Percentiles rank a stretch among this genome's conserved stretches.
Evolutionary conservation across 2,329 filamentous ascomycete species (phyloP).

Genomic region (Trichoderma cornu-damae): DNA sequence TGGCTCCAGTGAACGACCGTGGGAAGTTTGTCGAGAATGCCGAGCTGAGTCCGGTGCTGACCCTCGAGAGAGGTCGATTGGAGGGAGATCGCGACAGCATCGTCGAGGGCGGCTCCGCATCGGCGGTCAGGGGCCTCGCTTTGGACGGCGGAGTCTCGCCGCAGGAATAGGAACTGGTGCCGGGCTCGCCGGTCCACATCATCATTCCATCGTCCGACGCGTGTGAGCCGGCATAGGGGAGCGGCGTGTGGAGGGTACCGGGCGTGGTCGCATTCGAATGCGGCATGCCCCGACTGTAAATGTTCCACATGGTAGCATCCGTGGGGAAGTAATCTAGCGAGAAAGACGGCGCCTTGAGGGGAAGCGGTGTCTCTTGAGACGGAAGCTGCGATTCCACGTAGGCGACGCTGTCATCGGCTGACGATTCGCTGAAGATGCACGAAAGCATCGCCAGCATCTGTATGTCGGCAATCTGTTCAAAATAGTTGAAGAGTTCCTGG

Average conservation of each 20-base stretch:
- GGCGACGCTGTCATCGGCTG: conserved; percentile 50
- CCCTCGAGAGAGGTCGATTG: conserved; percentile 47
- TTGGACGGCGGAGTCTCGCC: conserved; percentile 57
- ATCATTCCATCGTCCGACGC: conserved; percentile 48
- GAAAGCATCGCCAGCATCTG: conserved; percentile 70
- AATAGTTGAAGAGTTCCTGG: conserved; percentile 57
- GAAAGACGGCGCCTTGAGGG: conserved; percentile 61
- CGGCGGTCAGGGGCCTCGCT: conserved; percentile 41
- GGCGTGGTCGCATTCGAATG: conserved; percentile 55
- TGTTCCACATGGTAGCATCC: conserved; percentile 50
- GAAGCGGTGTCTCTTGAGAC: conserved; percentile 57
- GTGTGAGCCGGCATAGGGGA: conserved; percentile 50
- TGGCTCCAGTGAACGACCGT: conserved; percentile 37
- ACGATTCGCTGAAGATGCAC: conserved; percentile 61
- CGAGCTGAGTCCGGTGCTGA: conserved; percentile 51
- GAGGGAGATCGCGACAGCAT: conserved; percentile 55
- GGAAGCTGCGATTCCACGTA: conserved; percentile 53
- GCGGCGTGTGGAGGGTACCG: conserved; percentile 51
- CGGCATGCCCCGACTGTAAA: conserved; percentile 47
- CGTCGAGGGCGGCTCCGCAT: conserved; percentile 46
- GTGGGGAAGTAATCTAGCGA: conserved; percentile 63
- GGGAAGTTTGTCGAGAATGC: conserved; percentile 53
- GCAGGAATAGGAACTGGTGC: conserved; percentile 54
- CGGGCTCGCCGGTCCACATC: conserved; percentile 49
- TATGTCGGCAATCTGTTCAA: conserved; percentile 56